A percentile compares a stretch with the other conserved stretches of the same genome.
phyloP scores from a whole-genome alignment of 2,329 filamentous ascomycete genomes.

The Cercospora brassicicola region DNA sequence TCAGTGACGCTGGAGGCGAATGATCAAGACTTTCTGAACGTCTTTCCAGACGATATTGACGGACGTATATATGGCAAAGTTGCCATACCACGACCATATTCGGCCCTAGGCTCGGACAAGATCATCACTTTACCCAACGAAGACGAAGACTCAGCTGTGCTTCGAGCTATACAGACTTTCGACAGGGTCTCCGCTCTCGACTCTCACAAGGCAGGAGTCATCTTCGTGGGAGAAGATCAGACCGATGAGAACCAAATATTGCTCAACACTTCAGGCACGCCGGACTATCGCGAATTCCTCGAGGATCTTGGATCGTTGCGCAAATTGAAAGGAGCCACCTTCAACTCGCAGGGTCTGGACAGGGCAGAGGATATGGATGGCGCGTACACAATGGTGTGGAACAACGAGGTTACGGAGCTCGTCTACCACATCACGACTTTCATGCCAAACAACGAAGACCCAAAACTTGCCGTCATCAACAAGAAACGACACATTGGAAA shows the following conservation, averaged over 20 bases:
- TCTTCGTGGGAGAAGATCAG: conserved; percentile 89
- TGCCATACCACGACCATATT: conserved; percentile 51
- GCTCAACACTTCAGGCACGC: conserved; percentile 79
- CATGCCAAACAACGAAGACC: conserved; percentile 85
- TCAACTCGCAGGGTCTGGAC: conserved; percentile 92
- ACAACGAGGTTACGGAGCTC: conserved; percentile 89
- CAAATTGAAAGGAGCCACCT: conserved; percentile 74
- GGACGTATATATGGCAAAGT: conserved; percentile 41
- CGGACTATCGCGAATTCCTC: conserved; percentile 84
- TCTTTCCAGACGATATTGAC: conserved; percentile 32
- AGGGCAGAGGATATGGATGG: conserved; percentile 75
- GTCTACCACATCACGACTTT: conserved; percentile 95
- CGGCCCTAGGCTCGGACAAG: conserved; percentile 31
- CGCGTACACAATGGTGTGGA: conserved; percentile 88
- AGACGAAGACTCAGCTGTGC: conserved; percentile 56
- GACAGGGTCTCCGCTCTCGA: conserved; percentile 88
- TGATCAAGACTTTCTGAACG: conserved; percentile 30
- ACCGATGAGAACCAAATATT: conserved; percentile 80
- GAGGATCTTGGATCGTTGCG: conserved; percentile 79
- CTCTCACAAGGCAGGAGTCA: conserved; percentile 90
- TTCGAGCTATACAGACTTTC: conserved; percentile 75
- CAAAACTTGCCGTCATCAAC: conserved; percentile 57
- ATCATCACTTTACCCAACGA: conserved; percentile 69
- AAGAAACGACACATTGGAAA: conserved; percentile 98
- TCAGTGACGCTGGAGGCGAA: conserved; percentile 29